Evolutionary conservation across 345 rosid genomes (phyloP), one percentile per base, ranked within the genome.

Genomic region (Salix dunnii): DNA sequence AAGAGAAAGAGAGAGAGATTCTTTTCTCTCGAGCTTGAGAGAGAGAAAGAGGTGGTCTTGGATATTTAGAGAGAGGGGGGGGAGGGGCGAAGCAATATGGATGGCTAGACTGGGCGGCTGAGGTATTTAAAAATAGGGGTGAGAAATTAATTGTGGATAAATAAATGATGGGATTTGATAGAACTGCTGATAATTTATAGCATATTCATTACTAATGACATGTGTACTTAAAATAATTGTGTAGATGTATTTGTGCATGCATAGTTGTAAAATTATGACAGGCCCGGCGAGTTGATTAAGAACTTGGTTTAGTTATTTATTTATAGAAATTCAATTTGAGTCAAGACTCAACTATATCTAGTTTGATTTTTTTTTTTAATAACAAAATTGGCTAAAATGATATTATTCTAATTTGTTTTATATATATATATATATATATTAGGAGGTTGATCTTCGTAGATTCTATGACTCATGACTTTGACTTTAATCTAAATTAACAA

Each of bases 101-200:
- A 86, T 91, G 92, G 92, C 86, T 84, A 72, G 83, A 85, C 87
- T 83, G 93, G 95, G 95, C 88, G 90, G 96, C 89, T 80, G 87
- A 67, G 82, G 76, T 88, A 85, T 90, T 91, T 88, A 89, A 89
- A 87, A 60, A 81, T 79, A 25, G 33, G 31, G 7, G 31, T 25
- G 27, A 6, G 17, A n/a, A 78, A 49, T 63, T 40, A 40, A 40
- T 40, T 40, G 12, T 40, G 0, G 14, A 40, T 40, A 40, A 40
- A 40, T 40, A 28, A 72, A 66, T 27, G 21, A 67, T 38, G 28
- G 30, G 33, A 49, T 28, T 51, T 60, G 11, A 74, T 67, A 21
- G 23, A 27, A 43, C 16, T 35, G 25, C 12, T 36, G 28, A 40
- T 71, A 3, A 18, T 72, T 72, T 10, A 18, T 31, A 27, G 23